Percentiles rank a stretch among this genome's conserved stretches.
Conservation (phyloP, 805 yeast species). For the Starmerella cellae region DNA sequence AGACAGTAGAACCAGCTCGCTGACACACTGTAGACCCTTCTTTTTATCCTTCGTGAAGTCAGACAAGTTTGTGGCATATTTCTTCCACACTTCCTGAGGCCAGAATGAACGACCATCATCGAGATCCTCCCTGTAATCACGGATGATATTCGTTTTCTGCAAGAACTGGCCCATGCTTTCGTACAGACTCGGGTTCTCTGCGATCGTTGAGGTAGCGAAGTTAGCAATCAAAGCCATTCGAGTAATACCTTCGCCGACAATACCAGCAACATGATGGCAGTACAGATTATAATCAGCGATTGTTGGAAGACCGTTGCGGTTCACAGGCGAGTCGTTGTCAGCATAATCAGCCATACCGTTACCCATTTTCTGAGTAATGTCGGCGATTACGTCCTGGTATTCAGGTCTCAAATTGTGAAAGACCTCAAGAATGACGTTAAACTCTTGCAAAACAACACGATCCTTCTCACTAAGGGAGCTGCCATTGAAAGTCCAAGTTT, state of each 20-base stretch:
- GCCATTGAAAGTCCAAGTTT: constrained; percentile 74
- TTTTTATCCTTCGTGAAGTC: constrained; percentile 36
- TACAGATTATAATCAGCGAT: constrained; percentile 73
- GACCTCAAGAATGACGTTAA: constrained; percentile 54
- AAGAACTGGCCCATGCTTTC: constrained; percentile 89
- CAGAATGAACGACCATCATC: constrained; percentile 88
- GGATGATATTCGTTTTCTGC: constrained; percentile 90
- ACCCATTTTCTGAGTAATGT: constrained; percentile 79
- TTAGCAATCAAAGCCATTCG: constrained; percentile 62
- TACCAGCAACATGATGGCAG: constrained; percentile 95
- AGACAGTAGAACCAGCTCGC: constrained; percentile 68
- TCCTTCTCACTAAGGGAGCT: constrained; percentile 64
- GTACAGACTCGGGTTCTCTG: constrained; percentile 44
- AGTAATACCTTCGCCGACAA: constrained; percentile 93
- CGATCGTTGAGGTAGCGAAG: constrained; percentile 45
- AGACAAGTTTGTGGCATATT: constrained; percentile 49
- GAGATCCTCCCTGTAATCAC: constrained; percentile 88
- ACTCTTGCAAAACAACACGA: constrained; percentile 65
- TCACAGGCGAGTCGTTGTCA: constrained; percentile 41
- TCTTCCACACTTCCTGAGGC: constrained; percentile 89
- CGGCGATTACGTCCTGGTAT: constrained; percentile 66
- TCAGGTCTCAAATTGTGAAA: constrained; percentile 59
- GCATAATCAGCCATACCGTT: constrained; percentile 96
- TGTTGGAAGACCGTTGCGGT: constrained; percentile 64
- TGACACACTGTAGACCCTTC: constrained; percentile 58